Evolutionary conservation across 2,329 filamentous ascomycete genomes (phyloP).

Genomic region (Chalara sp.): DNA sequence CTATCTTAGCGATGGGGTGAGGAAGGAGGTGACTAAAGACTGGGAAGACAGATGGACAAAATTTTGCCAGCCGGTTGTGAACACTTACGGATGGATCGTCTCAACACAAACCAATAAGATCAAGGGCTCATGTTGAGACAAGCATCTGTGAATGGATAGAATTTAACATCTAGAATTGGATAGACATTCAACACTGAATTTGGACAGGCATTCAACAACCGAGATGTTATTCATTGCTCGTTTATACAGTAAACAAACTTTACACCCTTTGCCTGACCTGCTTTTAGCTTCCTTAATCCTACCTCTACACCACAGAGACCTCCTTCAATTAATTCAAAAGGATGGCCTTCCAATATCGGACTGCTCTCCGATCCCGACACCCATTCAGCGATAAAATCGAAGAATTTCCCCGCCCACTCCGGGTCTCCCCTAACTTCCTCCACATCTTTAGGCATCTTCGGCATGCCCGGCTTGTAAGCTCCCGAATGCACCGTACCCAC

Average conservation of each 20-base stretch:
- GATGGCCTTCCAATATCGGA: not conserved
- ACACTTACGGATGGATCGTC: too few relatives aligned
- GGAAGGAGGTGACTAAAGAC: too few relatives aligned
- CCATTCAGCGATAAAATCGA: not conserved
- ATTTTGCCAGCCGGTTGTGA: too few relatives aligned
- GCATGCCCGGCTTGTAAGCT: not conserved
- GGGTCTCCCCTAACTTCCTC: not conserved
- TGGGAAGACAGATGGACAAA: too few relatives aligned
- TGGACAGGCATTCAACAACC: too few relatives aligned
- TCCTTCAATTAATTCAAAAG: not conserved
- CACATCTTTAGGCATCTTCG: not conserved
- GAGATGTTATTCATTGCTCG: not conserved
- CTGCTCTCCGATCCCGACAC: not conserved
- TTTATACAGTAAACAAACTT: not conserved
- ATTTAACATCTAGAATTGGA: too few relatives aligned
- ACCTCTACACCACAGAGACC: not conserved
- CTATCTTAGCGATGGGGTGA: too few relatives aligned
- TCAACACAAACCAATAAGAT: too few relatives aligned
- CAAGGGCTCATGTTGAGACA: too few relatives aligned
- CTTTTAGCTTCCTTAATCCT: not conserved
- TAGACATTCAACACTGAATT: too few relatives aligned
- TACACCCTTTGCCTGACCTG: not conserved
- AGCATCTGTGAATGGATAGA: too few relatives aligned
- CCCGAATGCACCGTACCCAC: not conserved
- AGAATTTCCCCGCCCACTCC: not conserved